phyloP scores from a whole-genome alignment of 2,329 filamentous ascomycete genomes.

The Xylariales sp. region DNA sequence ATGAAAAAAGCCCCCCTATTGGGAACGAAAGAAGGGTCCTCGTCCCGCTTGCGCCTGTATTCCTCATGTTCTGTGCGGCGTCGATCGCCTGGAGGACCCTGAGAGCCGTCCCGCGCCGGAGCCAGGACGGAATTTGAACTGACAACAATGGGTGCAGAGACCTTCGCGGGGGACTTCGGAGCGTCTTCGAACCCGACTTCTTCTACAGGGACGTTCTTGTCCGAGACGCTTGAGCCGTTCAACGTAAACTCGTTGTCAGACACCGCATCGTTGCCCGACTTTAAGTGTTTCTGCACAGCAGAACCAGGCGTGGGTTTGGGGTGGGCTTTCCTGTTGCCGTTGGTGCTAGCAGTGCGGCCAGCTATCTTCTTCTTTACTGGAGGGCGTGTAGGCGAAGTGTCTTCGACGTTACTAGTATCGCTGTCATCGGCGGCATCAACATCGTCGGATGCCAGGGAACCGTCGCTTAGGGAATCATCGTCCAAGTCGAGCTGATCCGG shows the following conservation, averaged over 20 bases:
- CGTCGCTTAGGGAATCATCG: conserved; percentile 74
- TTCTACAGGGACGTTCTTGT: conserved; percentile 55
- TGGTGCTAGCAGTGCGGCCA: conserved; percentile 50
- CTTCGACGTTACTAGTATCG: conserved; percentile 72
- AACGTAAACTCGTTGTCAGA: conserved; percentile 71
- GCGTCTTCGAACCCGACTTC: conserved; percentile 61
- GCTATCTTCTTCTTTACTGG: conserved; percentile 47
- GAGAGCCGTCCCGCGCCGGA: conserved; percentile 55
- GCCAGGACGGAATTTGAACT: conserved; percentile 62
- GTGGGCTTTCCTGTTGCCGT: conserved; percentile 48
- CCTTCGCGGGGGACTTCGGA: conserved; percentile 54
- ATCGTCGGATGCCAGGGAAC: conserved; percentile 71
- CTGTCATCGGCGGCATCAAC: conserved; percentile 69
- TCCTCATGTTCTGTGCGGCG: conserved; percentile 90
- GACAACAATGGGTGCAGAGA: conserved; percentile 64
- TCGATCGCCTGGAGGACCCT: conserved; percentile 73
- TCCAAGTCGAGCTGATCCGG: conserved; percentile 67
- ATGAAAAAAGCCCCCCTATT: conserved; percentile 97
- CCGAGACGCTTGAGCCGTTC: conserved; percentile 62
- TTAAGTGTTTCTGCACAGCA: conserved; percentile 48
- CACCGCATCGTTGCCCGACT: conserved; percentile 54
- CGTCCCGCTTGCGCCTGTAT: conserved; percentile 86
- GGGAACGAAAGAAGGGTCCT: conserved; percentile 92
- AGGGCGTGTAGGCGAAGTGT: conserved; percentile 62
- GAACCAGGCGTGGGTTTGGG: conserved; percentile 46